A percentile compares a stretch with the other conserved stretches of the same genome.
Evolutionary conservation across 2,329 filamentous ascomycete species (phyloP).

Genomic region (Chrysoporthe deuterocubensis): DNA sequence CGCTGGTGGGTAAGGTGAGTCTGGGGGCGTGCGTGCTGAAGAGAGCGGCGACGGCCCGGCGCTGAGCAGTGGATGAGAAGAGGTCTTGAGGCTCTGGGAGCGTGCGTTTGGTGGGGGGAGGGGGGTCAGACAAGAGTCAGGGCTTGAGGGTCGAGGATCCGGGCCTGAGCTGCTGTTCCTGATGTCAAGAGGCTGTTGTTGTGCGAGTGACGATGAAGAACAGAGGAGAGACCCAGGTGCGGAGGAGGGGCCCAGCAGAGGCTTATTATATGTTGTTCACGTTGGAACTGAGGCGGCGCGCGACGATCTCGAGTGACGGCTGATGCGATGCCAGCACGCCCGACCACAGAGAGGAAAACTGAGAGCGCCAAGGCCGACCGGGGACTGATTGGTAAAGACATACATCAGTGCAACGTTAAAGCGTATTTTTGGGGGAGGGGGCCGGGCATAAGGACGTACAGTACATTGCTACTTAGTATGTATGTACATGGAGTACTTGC

Average conservation of each 20-base stretch:
- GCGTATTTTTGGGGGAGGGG: not conserved
- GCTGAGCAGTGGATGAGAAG: not conserved
- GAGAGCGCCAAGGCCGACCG: not conserved
- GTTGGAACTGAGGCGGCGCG: conserved; percentile 10
- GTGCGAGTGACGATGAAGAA: conserved; percentile 12
- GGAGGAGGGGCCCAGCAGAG: conserved; percentile 9
- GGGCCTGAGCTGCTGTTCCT: not conserved
- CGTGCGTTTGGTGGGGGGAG: not conserved
- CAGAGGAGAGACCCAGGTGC: not conserved
- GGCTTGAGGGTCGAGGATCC: not conserved
- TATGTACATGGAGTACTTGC: not conserved
- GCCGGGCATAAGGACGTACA: not conserved
- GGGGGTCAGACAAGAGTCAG: not conserved
- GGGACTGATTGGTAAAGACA: conserved; percentile 1
- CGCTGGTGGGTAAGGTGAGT: conserved; percentile 10
- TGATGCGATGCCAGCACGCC: conserved; percentile 7
- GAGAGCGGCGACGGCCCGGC: not conserved
- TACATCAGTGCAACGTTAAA: conserved; percentile 10
- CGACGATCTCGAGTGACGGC: conserved; percentile 11
- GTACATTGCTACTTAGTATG: not conserved
- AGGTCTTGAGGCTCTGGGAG: not conserved
- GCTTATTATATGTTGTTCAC: conserved; percentile 14
- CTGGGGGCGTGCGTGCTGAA: not conserved
- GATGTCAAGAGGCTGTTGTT: not conserved
- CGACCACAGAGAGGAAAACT: conserved; percentile 4